A percentile compares a stretch with the other conserved stretches of the same genome.
Conservation (phyloP, 2,329 filamentous ascomycete species). For the Lasiodiplodia theobromae region DNA sequence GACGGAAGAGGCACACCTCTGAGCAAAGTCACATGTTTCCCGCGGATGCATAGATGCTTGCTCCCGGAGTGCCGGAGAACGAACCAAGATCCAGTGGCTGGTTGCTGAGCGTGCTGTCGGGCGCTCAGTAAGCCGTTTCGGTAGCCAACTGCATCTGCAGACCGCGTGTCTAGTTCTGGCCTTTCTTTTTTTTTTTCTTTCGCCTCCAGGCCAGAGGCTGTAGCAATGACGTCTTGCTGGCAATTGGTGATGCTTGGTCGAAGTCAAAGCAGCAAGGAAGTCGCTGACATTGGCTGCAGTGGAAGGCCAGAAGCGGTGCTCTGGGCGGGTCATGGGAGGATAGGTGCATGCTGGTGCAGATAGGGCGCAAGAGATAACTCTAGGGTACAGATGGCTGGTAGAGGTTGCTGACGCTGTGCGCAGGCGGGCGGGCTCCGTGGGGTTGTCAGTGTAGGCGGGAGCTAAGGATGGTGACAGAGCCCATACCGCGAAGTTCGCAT, state of each 20-base stretch:
- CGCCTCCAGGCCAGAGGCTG: not conserved
- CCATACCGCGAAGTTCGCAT: not conserved
- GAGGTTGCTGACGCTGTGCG: not conserved
- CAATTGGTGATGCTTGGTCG: conserved; percentile 6
- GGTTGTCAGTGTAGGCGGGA: not conserved
- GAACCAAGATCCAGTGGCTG: conserved; percentile 12
- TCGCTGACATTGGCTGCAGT: conserved; percentile 1
- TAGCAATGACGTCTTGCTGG: not conserved
- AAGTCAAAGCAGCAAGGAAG: conserved; percentile 1
- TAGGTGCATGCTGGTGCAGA: not conserved
- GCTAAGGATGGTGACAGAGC: not conserved
- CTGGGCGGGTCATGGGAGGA: not conserved
- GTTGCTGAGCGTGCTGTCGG: conserved; percentile 15
- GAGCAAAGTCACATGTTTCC: conserved; percentile 20
- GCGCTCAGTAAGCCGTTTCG: conserved; percentile 16
- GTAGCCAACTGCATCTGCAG: not conserved
- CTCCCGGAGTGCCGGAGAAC: conserved; percentile 11
- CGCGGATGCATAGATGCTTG: conserved; percentile 24
- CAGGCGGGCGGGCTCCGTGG: no score
- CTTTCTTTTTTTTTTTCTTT: conserved; percentile 18
- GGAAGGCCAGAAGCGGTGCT: conserved; percentile 1
- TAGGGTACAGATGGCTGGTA: not conserved
- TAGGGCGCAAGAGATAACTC: not conserved
- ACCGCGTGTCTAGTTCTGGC: conserved; percentile 1
- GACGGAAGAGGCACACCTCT: not conserved